phyloP scores from a whole-genome alignment of 2,329 filamentous ascomycete genomes.

The Fusarium sp. region DNA sequence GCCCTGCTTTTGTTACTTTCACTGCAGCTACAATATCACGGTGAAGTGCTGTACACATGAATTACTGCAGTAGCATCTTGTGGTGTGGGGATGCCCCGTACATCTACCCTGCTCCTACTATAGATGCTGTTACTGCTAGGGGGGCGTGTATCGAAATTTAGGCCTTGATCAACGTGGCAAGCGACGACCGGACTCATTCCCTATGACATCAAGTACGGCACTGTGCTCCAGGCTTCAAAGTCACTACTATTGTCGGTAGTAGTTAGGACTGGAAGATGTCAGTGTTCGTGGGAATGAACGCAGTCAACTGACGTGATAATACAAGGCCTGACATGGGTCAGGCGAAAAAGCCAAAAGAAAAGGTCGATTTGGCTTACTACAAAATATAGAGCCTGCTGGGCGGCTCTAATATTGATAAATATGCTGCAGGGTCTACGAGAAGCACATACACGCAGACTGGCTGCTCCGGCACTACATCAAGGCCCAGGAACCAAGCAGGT shows the following conservation, averaged over 20 bases:
- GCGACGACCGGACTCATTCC: conserved; percentile 39
- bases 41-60: conserved; percentile 39
- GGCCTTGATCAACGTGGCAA: conserved; percentile 54
- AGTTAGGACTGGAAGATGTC: conserved; percentile 1
- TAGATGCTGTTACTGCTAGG: conserved; percentile 37
- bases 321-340: background rate
- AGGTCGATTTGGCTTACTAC: background rate
- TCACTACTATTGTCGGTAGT: conserved; percentile 4
- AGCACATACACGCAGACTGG: conserved; percentile 24
- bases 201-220: conserved; percentile 20
- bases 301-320: background rate
- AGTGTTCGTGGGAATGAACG: background rate
- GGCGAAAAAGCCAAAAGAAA: background rate
- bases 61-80: conserved; percentile 41
- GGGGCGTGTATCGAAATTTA: conserved; percentile 41
- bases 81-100: conserved; percentile 44
- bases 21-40: conserved; percentile 36
- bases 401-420: conserved; percentile 24
- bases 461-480: conserved; percentile 38
- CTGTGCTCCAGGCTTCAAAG: conserved; percentile 4
- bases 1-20: conserved; percentile 35
- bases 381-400: conserved; percentile 7
- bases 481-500: conserved; percentile 45
- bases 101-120: conserved; percentile 35
- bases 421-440: conserved; percentile 47